Base-by-base conservation (phyloP, 108 stramenopile genomes). In the Parietichytrium sp. region DNA sequence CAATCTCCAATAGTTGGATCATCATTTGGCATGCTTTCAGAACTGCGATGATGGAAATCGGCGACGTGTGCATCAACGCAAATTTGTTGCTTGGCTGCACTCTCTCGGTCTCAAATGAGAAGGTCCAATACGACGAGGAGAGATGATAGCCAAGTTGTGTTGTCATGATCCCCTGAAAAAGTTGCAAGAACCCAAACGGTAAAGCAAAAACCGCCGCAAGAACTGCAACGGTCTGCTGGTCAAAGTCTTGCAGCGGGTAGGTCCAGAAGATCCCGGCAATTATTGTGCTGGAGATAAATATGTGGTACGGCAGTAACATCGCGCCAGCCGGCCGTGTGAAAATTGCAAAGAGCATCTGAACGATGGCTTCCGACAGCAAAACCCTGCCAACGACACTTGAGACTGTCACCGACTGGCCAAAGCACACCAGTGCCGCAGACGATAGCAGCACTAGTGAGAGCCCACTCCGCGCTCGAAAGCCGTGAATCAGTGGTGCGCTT, bases 11-110 rank as follows among this genome's bases (percentile, higher is more conserved):
- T 8, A 33, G 38, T 23, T 72, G 55, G 4, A 72, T 38, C 55
- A 72, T 72, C 15, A 72, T 6, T 23, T 72, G 55, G 8, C 36
- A 42, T 0, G 42, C 20, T 23, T 30, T 38, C 30, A 72, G 55
- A 4, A 72, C 38, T 0, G 15, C 55, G 18, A 38, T 72, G 0
- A 72, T n/a, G 29, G 55, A 31, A 0, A 18, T 23, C 8, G 55
- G 55, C 29, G 55, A 72, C 18, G 55, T 38, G 38, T 72, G 55
- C 1, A 72, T n/a, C 33, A 72, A 38, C 20, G 55, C 55, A 31
- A 72, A 72, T 16, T 18, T 50, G 0, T 18, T 18, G 16, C 49
- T 18, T 50, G 49, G 49, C 16, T 16, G 16, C 49, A 18, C 49
- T 0, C 20, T 30, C 29, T 38, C 18, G 18, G 33, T 72, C 55